Evolutionary conservation across 2,329 filamentous ascomycete genomes (phyloP), one percentile per base, ranked within the genome.

Genomic region (Trichoderma simmonsii): DNA sequence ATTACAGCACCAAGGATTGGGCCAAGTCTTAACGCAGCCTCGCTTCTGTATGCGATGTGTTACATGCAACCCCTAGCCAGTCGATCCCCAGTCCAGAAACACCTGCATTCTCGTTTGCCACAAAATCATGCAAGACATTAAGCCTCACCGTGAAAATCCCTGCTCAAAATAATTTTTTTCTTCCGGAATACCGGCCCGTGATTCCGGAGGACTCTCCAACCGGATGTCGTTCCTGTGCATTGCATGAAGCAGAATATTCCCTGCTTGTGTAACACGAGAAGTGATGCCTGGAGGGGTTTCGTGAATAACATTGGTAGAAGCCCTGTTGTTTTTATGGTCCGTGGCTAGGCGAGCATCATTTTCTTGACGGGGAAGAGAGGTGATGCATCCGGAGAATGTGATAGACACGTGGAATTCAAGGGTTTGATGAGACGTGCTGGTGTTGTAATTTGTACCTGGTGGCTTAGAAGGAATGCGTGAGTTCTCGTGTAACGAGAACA

Each of bases 221-320:
- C 67, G 67, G 67, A 70, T 62, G 18, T 61, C 43, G 57, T 70
- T 70, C 67, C 67, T 70, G 67, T 70, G 67, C 67, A 70, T 70
- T 70, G 67, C 67, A 70, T 61, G 66, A 69, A 51, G n/a, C 28
- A 30, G 39, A 43, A 43, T 14, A 3, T 26, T 32, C 39, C 43
- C 30, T 56, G 43, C 24, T 24, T 34, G 39, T 54, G 67, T 54
- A 28, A 70, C 67, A 3, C 26, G 28, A 69, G 54, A 60, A 26
- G 57, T 14, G 56, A 39, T 28, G 14, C 12, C 28, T 12, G n/a
- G 15, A 5, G 11, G 32, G 21, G 39, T 36, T 70, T 54, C 39
- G 30, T 28, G 21, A 8, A n/a, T 51, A 6, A 21, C 26, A 69
- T 61, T 69, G 66, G 66, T 34, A 69, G 56, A 69, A 36, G 56